Base-by-base conservation (phyloP, 2,329 filamentous ascomycete species). In the Aspergillus neotritici region DNA sequence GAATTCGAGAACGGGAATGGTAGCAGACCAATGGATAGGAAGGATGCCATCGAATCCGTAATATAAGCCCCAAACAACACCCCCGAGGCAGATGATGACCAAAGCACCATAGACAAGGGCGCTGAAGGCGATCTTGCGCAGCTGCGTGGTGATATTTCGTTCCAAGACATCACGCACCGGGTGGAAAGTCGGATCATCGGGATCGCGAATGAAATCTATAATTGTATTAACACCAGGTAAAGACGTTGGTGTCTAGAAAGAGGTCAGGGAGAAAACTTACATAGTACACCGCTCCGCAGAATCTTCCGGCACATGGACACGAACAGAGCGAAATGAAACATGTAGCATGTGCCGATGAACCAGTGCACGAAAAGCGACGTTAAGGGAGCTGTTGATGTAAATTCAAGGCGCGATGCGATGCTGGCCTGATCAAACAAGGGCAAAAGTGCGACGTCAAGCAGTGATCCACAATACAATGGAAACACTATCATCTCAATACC, bases 231-330 rank as follows among this genome's bases (percentile, higher is more conserved):
- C 3, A 9, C 21, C 21, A 8, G 21, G 21, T 9, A 9, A 3
- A 8, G 1, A 25, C 21, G 21, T 8, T 25, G 21, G 21, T 4
- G 5, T 25, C n/a, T 25, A 8, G 21, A 8, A 25, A 9, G 7
- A 3, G 15, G 13, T 51, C 41, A 51, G 44, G 9, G 40, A 21
- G 33, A 9, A 0, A 34, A 76, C 83, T 78, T 74, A 87, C 84
- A 97, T 46, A 98, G 74, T 32, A 98, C 93, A 40, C 93, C 93
- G 54, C 82, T 88, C 50, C 93, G 84, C 84, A 98, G 87, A 46
- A 97, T 95, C 71, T 95, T 96, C 50, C 93, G 84, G 67, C 93
- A 98, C 90, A 98, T 97, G 44, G 90, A 94, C 13, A 98, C 93
- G 62, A 98, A 98, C 3, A 98, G 78, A 4, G 93, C 93, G 63